phyloP scores from a whole-genome alignment of 2,329 filamentous ascomycete species.

The Aspergillus aculeatus region DNA sequence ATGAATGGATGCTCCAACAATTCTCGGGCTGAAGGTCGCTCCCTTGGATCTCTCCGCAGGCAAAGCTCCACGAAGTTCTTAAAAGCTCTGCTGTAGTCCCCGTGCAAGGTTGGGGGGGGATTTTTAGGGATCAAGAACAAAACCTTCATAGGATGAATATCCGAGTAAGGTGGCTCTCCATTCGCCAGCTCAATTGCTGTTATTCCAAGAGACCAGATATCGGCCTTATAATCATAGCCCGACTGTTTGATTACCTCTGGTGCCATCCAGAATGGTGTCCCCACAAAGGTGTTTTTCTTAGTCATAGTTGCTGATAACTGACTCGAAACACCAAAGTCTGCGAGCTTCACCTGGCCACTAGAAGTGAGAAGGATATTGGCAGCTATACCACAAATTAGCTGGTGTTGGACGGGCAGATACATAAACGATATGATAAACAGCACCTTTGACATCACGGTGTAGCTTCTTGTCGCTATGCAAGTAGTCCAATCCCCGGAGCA shows the following conservation, averaged over 20 bases:
- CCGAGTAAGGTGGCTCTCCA: constrained; percentile 89
- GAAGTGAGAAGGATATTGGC: constrained; percentile 88
- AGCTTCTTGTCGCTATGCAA: constrained; percentile 93
- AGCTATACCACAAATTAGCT: constrained; percentile 53
- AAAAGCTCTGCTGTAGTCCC: constrained; percentile 77
- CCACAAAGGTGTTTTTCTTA: constrained; percentile 98
- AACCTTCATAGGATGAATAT: constrained; percentile 98
- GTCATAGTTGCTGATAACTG: constrained; percentile 98
- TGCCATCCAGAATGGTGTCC: constrained; percentile 99
- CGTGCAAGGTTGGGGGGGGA: constrained; percentile 75
- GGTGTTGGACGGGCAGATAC: neutral
- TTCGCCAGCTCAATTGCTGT: constrained; percentile 89
- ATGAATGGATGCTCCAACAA: constrained; percentile 88
- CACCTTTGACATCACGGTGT: constrained; percentile 93
- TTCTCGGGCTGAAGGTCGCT: constrained; percentile 82
- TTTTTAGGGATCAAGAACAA: constrained; percentile 96
- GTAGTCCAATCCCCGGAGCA: constrained; percentile 88
- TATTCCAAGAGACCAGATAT: constrained; percentile 96
- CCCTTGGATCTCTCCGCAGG: constrained; percentile 81
- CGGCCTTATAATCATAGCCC: constrained; percentile 95
- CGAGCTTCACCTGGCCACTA: constrained; percentile 93
- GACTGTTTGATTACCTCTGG: constrained; percentile 98
- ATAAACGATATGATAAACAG: neutral
- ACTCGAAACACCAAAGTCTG: constrained; percentile 95
- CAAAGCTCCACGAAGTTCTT: constrained; percentile 84